Conservation (phyloP, 1,284 basidiomycete genomes). For the Fomitopsis schrenkii region DNA sequence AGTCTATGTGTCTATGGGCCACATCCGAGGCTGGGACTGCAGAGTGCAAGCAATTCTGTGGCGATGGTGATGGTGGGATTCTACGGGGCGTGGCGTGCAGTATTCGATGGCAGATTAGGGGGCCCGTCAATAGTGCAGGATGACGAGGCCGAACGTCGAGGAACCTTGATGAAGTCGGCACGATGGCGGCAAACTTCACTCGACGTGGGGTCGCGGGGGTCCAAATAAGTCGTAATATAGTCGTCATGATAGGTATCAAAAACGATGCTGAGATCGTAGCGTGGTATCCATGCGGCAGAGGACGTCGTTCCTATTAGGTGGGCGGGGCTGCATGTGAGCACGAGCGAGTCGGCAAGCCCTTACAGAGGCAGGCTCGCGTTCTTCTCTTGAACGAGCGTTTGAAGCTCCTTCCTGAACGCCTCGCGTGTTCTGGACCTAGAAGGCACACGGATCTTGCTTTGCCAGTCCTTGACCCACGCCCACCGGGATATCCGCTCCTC, state of each 20-base stretch:
- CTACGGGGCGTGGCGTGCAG: not conserved
- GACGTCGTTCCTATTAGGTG: not conserved
- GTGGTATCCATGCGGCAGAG: constrained; percentile 7
- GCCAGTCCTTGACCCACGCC: constrained; percentile 60
- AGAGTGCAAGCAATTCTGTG: not conserved
- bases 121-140: not conserved
- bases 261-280: not conserved
- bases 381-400: constrained; percentile 27
- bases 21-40: not conserved
- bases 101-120: not conserved
- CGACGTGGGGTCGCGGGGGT: not conserved
- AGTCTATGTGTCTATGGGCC: not conserved
- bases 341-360: constrained; percentile 29
- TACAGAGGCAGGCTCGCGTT: constrained; percentile 24
- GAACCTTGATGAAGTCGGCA: not conserved
- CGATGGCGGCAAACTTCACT: not conserved
- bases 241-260: constrained; percentile 1
- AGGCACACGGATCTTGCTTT: constrained; percentile 41
- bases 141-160: not conserved
- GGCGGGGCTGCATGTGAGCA: not conserved
- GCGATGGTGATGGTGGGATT: not conserved
- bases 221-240: constrained; percentile 1
- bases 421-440: constrained; percentile 38
- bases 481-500: constrained; percentile 44
- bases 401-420: constrained; percentile 19